phyloP scores from a whole-genome alignment of 176 grass and related monocot genomes.

The Aegilops tauschii region DNA sequence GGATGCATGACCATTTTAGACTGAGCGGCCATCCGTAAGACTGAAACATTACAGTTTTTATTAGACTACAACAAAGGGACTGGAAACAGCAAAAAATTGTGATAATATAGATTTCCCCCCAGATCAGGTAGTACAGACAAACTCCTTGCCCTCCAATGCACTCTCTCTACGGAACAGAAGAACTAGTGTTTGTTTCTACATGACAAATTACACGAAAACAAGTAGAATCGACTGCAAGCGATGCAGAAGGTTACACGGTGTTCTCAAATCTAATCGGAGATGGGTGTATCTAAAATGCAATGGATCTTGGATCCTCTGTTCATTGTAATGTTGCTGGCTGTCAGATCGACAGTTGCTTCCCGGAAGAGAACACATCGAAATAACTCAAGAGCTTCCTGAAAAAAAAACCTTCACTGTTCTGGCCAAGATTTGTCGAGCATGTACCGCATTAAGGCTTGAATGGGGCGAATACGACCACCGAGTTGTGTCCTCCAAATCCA shows the following conservation, averaged over 20 bases:
- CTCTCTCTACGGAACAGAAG: conserved; percentile 12
- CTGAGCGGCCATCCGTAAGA: background rate
- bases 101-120: background rate
- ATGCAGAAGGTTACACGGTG: conserved; percentile 29
- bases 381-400: conserved; percentile 12
- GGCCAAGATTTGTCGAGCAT: conserved; percentile 29
- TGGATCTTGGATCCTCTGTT: conserved; percentile 27
- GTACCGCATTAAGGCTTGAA: conserved; percentile 66
- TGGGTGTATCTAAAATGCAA: conserved; percentile 20
- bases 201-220: conserved; percentile 22
- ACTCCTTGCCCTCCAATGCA: conserved; percentile 21
- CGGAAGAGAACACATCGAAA: conserved; percentile 17
- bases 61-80: background rate
- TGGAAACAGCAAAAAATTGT: conserved; percentile 1
- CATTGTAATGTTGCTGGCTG: conserved; percentile 7
- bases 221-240: conserved; percentile 36
- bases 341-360: conserved; percentile 16
- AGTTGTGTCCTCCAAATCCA: conserved; percentile 97
- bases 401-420: conserved; percentile 11
- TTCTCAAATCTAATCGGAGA: conserved; percentile 29
- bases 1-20: background rate
- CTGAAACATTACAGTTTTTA: background rate
- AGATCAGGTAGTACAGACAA: conserved; percentile 18
- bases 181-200: conserved; percentile 23
- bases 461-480: conserved; percentile 94